A percentile compares a stretch with the other conserved stretches of the same genome.
Evolutionary conservation across 768 basidiomycete species (phyloP).

Genomic region (Brasilioporus rufonigricans): DNA sequence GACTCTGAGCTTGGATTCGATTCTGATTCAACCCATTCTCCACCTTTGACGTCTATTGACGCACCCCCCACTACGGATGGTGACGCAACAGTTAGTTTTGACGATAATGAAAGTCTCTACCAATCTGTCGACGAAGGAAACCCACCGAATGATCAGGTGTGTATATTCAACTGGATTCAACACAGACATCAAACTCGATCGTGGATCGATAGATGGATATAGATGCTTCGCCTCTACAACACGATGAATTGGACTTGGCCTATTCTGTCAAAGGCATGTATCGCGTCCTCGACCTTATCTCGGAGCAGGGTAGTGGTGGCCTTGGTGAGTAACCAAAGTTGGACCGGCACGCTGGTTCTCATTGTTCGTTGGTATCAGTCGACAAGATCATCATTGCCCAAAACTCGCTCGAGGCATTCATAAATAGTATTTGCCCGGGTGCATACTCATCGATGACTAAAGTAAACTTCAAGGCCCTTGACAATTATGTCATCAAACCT

Average conservation of each 20-base stretch:
- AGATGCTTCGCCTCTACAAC: constrained; percentile 1
- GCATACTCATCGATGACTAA: constrained; percentile 54
- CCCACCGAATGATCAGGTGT: constrained; percentile 6
- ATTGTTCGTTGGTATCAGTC: constrained; percentile 34
- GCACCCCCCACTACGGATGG: not conserved
- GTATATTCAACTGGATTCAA: not conserved
- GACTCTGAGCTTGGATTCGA: not conserved
- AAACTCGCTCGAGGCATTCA: constrained; percentile 44
- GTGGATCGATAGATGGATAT: constrained; percentile 19
- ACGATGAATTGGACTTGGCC: constrained; percentile 21
- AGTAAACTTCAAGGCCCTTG: constrained; percentile 55
- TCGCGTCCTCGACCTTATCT: constrained; percentile 52
- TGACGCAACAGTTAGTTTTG: not conserved
- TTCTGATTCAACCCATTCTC: constrained; percentile 7
- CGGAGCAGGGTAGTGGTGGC: constrained; percentile 48
- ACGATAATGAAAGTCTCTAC: constrained; percentile 14
- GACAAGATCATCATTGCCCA: constrained; percentile 64
- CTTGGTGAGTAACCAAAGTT: constrained; percentile 37
- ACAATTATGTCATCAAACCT: constrained; percentile 44
- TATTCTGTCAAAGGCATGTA: constrained; percentile 45
- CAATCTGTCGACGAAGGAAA: constrained; percentile 11
- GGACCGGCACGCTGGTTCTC: not conserved
- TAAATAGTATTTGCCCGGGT: constrained; percentile 47
- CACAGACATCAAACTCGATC: not conserved
- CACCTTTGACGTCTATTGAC: not conserved